Base-by-base conservation (phyloP, 2,329 filamentous ascomycete species). In the Drechslerella dactyloides region DNA sequence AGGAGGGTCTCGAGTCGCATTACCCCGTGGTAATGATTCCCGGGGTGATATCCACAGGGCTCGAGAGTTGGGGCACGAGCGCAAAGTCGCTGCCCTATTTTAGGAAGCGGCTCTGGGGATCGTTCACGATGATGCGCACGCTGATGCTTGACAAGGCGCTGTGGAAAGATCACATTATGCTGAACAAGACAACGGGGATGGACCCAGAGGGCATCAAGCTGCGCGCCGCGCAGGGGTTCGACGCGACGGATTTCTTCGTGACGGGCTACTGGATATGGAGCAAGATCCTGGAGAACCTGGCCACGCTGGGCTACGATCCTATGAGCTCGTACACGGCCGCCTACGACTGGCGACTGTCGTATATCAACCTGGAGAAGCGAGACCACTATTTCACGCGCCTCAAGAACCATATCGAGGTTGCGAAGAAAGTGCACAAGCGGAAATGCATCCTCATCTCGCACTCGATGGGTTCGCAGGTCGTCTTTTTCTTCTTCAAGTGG, bases 111-210 rank as follows among this genome's bases (percentile, higher is more conserved):
- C 82, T 99, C 55, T 99, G 94, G 94, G 94, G 94, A 2, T 96
- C 91, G 76, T 99, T 96, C 94, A 96, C 87, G 74, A 99, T 99
- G 94, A 97, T 99, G 92, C 86, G 89, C 55, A 93, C 94, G 0
- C 81, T 99, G 74, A 91, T 99, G 1, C 81, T 96, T 77, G 94
- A 97, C 79, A 97, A 97, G 80, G 88, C 96, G 27, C 84, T 86
- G 35, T 99, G 94, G 94, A 99, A 97, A 82, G 88, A 83, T 77
- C 94, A 99, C 79, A 91, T 99, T 75, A 97, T 97, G 93, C 84
- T 99, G 10, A 94, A 99, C 80, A 93, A 93, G 79, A 80, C 86
- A 40, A 97, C 93, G 0, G 94, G 94, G 0, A 83, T 99, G 21
- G 94, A 99, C 79, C 94, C 94, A 1, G 90, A 92, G 0, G 87